phyloP scores from a whole-genome alignment of 768 basidiomycete genomes.

The Fomitopsis pulvina region DNA sequence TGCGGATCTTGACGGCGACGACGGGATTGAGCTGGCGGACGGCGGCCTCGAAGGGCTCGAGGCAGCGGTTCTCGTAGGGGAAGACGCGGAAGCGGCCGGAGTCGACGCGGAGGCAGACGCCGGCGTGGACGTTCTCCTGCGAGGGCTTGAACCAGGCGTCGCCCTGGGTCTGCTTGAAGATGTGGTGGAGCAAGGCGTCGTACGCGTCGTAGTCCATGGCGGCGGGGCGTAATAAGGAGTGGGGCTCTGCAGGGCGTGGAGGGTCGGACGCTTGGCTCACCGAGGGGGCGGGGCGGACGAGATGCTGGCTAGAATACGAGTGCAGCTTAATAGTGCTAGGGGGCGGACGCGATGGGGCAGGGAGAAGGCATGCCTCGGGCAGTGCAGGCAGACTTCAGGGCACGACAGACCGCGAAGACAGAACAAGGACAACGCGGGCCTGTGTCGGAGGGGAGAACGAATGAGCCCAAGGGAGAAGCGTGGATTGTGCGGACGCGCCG shows the following conservation, averaged over 20 bases:
- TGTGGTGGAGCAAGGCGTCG: conserved; percentile 73
- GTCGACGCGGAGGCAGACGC: conserved; percentile 69
- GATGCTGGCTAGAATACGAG: too few relatives aligned
- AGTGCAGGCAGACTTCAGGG: too few relatives aligned
- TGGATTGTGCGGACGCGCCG: too few relatives aligned
- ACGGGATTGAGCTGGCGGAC: conserved; percentile 72
- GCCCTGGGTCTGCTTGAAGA: conserved; percentile 77
- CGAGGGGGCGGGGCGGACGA: conserved; percentile 3
- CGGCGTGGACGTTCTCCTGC: conserved; percentile 74
- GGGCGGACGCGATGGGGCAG: too few relatives aligned
- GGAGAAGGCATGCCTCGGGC: too few relatives aligned
- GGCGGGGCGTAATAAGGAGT: conserved; percentile 5
- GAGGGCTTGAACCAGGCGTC: conserved; percentile 86
- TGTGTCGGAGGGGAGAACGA: too few relatives aligned
- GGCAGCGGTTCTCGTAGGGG: conserved; percentile 77
- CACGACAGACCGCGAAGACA: too few relatives aligned
- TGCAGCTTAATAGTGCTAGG: too few relatives aligned
- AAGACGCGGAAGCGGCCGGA: conserved; percentile 71
- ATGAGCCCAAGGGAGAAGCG: too few relatives aligned
- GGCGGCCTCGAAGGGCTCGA: conserved; percentile 79
- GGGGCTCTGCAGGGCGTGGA: conserved; percentile 10
- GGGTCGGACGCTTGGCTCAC: conserved; percentile 9
- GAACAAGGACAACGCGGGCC: too few relatives aligned
- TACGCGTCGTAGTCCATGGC: conserved; percentile 74
- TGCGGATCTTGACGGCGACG: conserved; percentile 76